Base-by-base conservation (phyloP, 2,329 filamentous ascomycete species). In the Paecilomyces fulvus region DNA sequence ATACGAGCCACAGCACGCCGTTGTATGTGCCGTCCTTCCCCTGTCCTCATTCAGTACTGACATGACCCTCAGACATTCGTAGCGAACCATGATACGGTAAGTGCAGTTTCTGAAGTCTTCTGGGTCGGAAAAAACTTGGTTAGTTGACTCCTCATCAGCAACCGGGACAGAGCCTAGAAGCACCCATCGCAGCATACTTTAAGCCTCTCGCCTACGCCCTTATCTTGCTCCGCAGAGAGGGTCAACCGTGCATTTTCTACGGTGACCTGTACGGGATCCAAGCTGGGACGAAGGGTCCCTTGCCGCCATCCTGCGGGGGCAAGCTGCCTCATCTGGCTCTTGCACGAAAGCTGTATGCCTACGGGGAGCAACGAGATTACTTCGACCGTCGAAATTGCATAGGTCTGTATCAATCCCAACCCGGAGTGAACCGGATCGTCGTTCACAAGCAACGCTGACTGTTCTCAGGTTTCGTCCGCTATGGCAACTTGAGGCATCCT, bases 131-230 rank as follows among this genome's bases (percentile, higher is more conserved):
- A 9, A 31, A 9, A 31, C n/a, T 7, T 17, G 14, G n/a, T 43
- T 37, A 23, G 14, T 46, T 56, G 51, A 50, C 55, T 43, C 21
- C 46, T 28, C 28, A 51, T n/a, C 74, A 84, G 70, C 82, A 82
- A 75, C 75, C 80, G 31, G 83, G 83, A 30, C 85, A 87, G 67
- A 80, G 83, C 1, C 76, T 86, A 49, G 83, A 81, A 64, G 82
- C 83, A 0, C 80, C 81, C 1, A 81, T 90, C 46, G 79, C 83
- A 55, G 76, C 78, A 25, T 85, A 82, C 73, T 88, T 90, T 75
- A 89, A 89, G 69, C 80, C 85, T 0, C 76, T 90, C 14, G 88
- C 86, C 11, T 89, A 90, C 68, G 75, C 85, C 0, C 77, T 90
- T 49, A 89, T 90, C 55, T 80, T 91, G 1, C 81, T 90, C 25